A percentile compares a stretch with the other conserved stretches of the same genome.
phyloP scores from a whole-genome alignment of 108 stramenopile genomes.

The Licmophora abbreviata region DNA sequence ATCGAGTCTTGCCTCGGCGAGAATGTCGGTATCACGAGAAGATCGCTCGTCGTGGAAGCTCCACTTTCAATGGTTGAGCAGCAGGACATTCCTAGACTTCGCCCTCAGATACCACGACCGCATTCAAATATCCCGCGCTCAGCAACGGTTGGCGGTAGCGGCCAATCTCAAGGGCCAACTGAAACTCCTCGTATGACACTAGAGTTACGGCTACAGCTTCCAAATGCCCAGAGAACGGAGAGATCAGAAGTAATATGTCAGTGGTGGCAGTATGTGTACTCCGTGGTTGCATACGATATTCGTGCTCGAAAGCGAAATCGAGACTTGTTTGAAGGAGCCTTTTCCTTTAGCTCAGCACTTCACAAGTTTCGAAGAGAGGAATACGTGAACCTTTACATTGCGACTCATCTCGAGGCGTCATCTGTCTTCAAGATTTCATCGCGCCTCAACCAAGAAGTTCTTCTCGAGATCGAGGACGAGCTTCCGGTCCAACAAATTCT shows the following conservation, averaged over 20 bases:
- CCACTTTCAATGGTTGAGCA: too few relatives aligned
- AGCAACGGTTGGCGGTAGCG: slow-evolving; percentile 7
- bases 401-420: slow-evolving; percentile 15
- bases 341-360: slow-evolving; percentile 36
- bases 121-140: slow-evolving; percentile 17
- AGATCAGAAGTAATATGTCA: slow-evolving; percentile 28
- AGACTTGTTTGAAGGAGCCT: slow-evolving; percentile 19
- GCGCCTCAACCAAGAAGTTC: slow-evolving; percentile 22
- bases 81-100: too few relatives aligned
- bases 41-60: too few relatives aligned
- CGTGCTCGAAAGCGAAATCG: slow-evolving; percentile 27
- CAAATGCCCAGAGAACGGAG: too few relatives aligned
- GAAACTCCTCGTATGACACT: not conserved
- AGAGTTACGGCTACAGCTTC: too few relatives aligned
- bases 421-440: too few relatives aligned
- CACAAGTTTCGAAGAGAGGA: slow-evolving; percentile 49
- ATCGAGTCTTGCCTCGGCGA: too few relatives aligned
- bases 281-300: slow-evolving; percentile 44
- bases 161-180: not conserved
- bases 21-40: too few relatives aligned
- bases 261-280: slow-evolving; percentile 65
- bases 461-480: slow-evolving; percentile 49
- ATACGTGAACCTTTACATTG: slow-evolving; percentile 56
- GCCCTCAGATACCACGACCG: slow-evolving; percentile 13
- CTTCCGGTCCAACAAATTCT: slow-evolving; percentile 64